A percentile compares a stretch with the other conserved stretches of the same genome.
phyloP scores from a whole-genome alignment of 2,329 filamentous ascomycete species.

The Rasamsonia emersonii region DNA sequence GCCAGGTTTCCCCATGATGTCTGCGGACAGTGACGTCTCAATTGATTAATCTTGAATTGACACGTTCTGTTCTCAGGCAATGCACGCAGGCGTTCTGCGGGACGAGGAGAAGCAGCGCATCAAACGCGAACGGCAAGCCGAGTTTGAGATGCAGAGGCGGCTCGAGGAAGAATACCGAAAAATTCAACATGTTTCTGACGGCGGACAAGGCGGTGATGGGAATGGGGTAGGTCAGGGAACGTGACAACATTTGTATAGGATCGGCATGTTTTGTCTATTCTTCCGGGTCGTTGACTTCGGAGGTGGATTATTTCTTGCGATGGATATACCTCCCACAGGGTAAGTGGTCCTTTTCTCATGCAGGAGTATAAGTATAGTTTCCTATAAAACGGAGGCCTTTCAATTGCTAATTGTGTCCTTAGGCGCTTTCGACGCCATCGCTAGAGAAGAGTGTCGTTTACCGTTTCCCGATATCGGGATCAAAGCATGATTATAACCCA shows the following conservation, averaged over 20 bases:
- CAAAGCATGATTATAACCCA: too few species aligned
- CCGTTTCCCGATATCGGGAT: too few species aligned
- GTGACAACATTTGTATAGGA: slow-evolving; percentile 10
- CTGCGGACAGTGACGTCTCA: background rate
- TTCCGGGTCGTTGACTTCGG: too few species aligned
- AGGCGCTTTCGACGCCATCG: too few species aligned
- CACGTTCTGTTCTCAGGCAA: slow-evolving; percentile 48
- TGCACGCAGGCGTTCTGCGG: slow-evolving; percentile 89
- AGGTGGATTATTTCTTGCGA: too few species aligned
- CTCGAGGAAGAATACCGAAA: slow-evolving; percentile 87
- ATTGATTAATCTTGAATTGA: slow-evolving; percentile 1
- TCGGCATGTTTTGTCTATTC: background rate
- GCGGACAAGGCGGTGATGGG: slow-evolving; percentile 18
- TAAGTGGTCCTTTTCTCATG: too few species aligned
- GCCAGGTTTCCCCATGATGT: slow-evolving; percentile 20
- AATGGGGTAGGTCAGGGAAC: slow-evolving; percentile 13
- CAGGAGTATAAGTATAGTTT: too few species aligned
- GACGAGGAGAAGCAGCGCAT: slow-evolving; percentile 90
- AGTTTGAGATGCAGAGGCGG: slow-evolving; percentile 84
- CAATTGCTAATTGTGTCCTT: too few species aligned
- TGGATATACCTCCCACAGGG: too few species aligned
- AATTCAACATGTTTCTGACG: slow-evolving; percentile 66
- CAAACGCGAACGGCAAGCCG: slow-evolving; percentile 81
- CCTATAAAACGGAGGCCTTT: too few species aligned
- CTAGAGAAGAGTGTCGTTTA: too few species aligned